A percentile compares a stretch with the other conserved stretches of the same genome.
Conservation (phyloP, 176 grass and related monocot genomes). For the Lolium multiflorum region DNA sequence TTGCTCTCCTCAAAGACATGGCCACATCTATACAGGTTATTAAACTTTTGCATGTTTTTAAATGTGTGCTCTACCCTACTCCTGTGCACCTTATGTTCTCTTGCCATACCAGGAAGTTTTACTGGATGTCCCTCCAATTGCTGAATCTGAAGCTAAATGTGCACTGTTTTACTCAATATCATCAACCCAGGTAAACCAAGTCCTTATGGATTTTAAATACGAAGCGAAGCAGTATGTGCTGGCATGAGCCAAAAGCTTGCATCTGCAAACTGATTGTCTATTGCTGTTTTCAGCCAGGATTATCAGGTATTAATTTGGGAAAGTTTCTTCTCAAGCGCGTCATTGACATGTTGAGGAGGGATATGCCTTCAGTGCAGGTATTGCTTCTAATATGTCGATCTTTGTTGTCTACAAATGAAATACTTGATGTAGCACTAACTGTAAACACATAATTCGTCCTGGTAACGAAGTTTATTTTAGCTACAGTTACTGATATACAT, state of each 20-base stretch:
- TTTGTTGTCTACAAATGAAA: slow-evolving; percentile 9
- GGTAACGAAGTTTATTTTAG: background rate
- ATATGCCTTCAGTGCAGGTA: slow-evolving; percentile 84
- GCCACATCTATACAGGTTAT: slow-evolving; percentile 88
- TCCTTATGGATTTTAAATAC: slow-evolving; percentile 17
- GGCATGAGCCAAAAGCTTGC: background rate
- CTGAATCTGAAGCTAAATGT: slow-evolving; percentile 87
- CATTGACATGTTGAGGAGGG: slow-evolving; percentile 82
- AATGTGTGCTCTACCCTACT: slow-evolving; percentile 22
- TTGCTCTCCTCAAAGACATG: slow-evolving; percentile 89
- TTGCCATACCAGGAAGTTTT: slow-evolving; percentile 73
- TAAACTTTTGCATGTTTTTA: slow-evolving; percentile 27
- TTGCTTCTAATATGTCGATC: slow-evolving; percentile 18
- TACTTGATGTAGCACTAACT: slow-evolving; percentile 21
- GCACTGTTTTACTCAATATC: slow-evolving; percentile 98
- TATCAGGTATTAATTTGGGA: slow-evolving; percentile 94
- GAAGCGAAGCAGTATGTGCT: background rate
- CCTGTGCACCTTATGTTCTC: slow-evolving; percentile 28
- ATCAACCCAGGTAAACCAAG: slow-evolving; percentile 81
- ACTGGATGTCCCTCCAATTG: slow-evolving; percentile 85
- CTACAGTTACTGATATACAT: slow-evolving; percentile 24
- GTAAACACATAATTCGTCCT: background rate
- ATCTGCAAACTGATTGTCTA: slow-evolving; percentile 39
- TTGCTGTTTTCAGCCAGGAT: slow-evolving; percentile 72
- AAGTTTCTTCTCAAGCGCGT: slow-evolving; percentile 97